Evolutionary conservation across 2,329 filamentous ascomycete species (phyloP).

Genomic region (Penicillium sp.): DNA sequence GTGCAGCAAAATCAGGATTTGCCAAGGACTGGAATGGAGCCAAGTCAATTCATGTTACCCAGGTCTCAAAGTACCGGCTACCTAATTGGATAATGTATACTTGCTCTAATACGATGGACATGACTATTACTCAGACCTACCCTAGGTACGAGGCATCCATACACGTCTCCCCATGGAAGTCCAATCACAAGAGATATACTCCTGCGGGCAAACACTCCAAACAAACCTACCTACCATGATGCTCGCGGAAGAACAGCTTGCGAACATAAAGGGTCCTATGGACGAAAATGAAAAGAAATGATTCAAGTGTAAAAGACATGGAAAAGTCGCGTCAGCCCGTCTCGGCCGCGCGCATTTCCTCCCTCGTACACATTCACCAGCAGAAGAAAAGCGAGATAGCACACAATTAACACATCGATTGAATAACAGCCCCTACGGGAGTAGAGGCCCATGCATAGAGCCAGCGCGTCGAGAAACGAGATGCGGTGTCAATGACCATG

Average conservation of each 20-base stretch:
- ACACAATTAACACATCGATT: constrained; percentile 33
- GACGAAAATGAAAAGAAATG: constrained; percentile 20
- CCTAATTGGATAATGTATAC: too few relatives aligned
- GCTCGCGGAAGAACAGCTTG: background rate
- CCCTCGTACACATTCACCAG: constrained; percentile 30
- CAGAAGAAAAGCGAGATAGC: constrained; percentile 25
- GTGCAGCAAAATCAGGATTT: too few relatives aligned
- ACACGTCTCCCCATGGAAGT: too few relatives aligned
- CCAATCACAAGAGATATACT: too few relatives aligned
- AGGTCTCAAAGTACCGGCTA: too few relatives aligned
- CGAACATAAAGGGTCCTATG: constrained; percentile 8
- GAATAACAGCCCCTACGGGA: constrained; percentile 23
- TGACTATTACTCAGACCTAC: too few relatives aligned
- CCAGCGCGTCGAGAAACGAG: constrained; percentile 13
- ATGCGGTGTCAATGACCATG: constrained; percentile 25
- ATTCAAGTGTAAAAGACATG: constrained; percentile 32
- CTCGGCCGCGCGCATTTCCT: constrained; percentile 29
- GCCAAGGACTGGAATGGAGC: too few relatives aligned
- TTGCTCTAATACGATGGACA: too few relatives aligned
- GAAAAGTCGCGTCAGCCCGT: constrained; percentile 28
- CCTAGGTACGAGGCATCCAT: too few relatives aligned
- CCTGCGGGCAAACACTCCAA: background rate
- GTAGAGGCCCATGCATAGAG: constrained; percentile 20
- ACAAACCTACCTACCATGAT: constrained; percentile 1
- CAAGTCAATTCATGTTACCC: too few relatives aligned